Base-by-base conservation (phyloP, 2,329 filamentous ascomycete species). In the Furcasterigmium furcatum region DNA sequence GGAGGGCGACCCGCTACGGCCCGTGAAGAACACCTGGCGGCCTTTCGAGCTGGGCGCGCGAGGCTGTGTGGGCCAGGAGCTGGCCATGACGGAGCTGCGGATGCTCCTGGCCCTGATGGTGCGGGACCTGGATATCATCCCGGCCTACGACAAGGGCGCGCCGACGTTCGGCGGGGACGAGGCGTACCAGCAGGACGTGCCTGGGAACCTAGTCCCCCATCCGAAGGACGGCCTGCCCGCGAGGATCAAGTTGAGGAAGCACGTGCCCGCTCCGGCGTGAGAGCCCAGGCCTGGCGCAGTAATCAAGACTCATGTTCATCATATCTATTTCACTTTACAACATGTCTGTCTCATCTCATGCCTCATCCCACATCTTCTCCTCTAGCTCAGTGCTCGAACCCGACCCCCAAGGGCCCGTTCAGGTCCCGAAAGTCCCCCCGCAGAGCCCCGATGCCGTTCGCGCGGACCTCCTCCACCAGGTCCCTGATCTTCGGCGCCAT, bases 51-150 rank as follows among this genome's bases (percentile, higher is more conserved):
- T 72, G 40, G 77, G 78, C 0, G 68, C 69, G 2, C 58, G 78
- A 13, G 72, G 68, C 22, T 82, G 79, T 51, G 70, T 82, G n/a
- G 79, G 77, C 2, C 75, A 80, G 56, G 73, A 76, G 50, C 63
- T 82, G 38, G 78, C 72, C 1, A 70, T 73, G 59, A 61, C 77
- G 14, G 78, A 82, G 58, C 55, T 75, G 19, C 72, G 71, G 50
- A 62, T 76, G 25, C 68, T 76, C 7, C 58, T 82, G 22, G 71
- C 72, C 4, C 58, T 80, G 53, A 72, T 71, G 1, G 55, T 73
- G 12, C 56, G 76, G 41, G 69, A 71, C 16, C 76, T 79, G 40
- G 73, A 79, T 27, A 70, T 82, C 47, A 57, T 32, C 30, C 30
- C 30, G 30, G 13, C 13, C 9, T 32, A 32, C 16, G 30, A 16